Percentiles rank a stretch among this genome's conserved stretches.
Evolutionary conservation across 2,329 filamentous ascomycete genomes (phyloP).

Genomic region (Fusarium mundagurra): DNA sequence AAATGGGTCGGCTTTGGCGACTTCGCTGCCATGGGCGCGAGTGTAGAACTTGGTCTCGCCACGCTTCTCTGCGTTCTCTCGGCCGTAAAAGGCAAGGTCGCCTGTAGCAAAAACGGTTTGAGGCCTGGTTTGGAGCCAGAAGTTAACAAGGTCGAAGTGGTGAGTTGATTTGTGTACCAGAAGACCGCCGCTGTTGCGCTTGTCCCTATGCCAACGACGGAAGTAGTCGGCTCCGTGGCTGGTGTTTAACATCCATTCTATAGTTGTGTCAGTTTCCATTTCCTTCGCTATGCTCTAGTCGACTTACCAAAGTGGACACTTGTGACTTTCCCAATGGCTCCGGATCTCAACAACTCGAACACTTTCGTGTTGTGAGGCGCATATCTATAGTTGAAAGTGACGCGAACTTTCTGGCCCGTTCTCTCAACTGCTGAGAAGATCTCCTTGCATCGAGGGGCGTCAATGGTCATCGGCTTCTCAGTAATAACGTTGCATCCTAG

Average conservation of each 20-base stretch:
- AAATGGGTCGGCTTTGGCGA: slow-evolving; percentile 65
- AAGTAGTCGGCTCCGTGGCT: slow-evolving; percentile 71
- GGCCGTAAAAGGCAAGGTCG: slow-evolving; percentile 68
- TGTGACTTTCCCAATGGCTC: slow-evolving; percentile 65
- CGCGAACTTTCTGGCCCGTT: slow-evolving; percentile 58
- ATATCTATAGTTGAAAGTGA: slow-evolving; percentile 73
- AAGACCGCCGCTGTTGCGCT: slow-evolving; percentile 67
- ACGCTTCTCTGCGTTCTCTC: slow-evolving; percentile 67
- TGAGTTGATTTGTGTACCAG: slow-evolving; percentile 72
- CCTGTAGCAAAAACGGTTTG: slow-evolving; percentile 67
- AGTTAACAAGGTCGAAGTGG: slow-evolving; percentile 72
- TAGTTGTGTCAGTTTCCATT: background rate
- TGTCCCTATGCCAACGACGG: slow-evolving; percentile 71
- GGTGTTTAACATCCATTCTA: slow-evolving; percentile 71
- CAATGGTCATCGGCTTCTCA: slow-evolving; percentile 73
- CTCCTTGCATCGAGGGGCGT: slow-evolving; percentile 61
- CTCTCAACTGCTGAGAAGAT: slow-evolving; percentile 52
- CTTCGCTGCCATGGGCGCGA: slow-evolving; percentile 60
- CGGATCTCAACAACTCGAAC: slow-evolving; percentile 61
- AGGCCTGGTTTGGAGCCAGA: slow-evolving; percentile 67
- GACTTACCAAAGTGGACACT: slow-evolving; percentile 61
- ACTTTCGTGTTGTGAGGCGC: slow-evolving; percentile 72
- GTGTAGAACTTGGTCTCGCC: slow-evolving; percentile 62
- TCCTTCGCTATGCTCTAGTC: accelerated
- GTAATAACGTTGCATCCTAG: slow-evolving; percentile 69